Evolutionary conservation across 2,329 filamentous ascomycete species (phyloP).

Genomic region (Cylindrodendrum hubeiense): DNA sequence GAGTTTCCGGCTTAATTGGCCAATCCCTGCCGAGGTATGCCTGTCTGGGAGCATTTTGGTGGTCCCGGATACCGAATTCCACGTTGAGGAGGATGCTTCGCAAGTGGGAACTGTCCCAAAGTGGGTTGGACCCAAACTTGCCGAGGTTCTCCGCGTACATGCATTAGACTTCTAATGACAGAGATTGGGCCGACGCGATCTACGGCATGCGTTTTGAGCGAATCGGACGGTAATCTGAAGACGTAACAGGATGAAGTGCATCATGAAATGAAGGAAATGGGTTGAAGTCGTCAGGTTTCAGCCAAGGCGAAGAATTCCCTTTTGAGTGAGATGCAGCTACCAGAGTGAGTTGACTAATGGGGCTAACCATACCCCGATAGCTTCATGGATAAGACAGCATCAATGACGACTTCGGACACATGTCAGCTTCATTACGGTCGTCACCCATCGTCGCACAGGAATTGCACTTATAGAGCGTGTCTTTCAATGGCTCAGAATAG

Average conservation of each 20-base stretch:
- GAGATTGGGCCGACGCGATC: not conserved
- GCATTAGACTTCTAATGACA: not conserved
- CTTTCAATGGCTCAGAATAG: slow-evolving; percentile 36
- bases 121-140: slow-evolving; percentile 9
- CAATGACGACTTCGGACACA: slow-evolving; percentile 14
- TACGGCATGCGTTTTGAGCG: not conserved
- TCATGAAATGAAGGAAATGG: not conserved
- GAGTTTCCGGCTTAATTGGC: slow-evolving; percentile 3
- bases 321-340: slow-evolving; percentile 18
- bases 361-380: slow-evolving; percentile 12
- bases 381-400: slow-evolving; percentile 15
- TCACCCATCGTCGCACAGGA: not conserved
- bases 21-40: not conserved
- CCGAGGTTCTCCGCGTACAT: slow-evolving; percentile 1
- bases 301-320: not conserved
- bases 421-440: slow-evolving; percentile 16
- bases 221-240: not conserved
- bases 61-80: slow-evolving; percentile 8
- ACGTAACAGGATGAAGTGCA: not conserved
- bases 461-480: not conserved
- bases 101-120: slow-evolving; percentile 9
- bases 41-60: slow-evolving; percentile 1
- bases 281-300: not conserved
- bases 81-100: slow-evolving; percentile 12
- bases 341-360: slow-evolving; percentile 1